phyloP scores from a whole-genome alignment of 768 basidiomycete species.

The Harrya chromipes region DNA sequence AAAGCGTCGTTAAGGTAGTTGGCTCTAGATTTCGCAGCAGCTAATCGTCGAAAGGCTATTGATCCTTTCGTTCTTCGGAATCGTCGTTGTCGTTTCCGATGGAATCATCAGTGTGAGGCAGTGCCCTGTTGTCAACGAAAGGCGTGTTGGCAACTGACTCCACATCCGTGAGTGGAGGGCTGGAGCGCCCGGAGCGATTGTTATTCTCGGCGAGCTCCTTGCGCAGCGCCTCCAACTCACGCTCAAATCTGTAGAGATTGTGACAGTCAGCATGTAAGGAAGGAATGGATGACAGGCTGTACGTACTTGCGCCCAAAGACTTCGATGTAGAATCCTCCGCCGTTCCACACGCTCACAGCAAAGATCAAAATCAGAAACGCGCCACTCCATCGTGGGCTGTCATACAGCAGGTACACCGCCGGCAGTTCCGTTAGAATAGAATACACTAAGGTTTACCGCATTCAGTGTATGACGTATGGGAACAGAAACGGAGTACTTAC shows the following conservation, averaged over 20 bases:
- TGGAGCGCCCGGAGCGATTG: constrained; percentile 52
- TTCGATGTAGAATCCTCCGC: constrained; percentile 93
- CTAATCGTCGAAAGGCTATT: constrained; percentile 16
- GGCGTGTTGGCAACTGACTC: constrained; percentile 39
- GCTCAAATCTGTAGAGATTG: constrained; percentile 66
- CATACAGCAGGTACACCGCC: constrained; percentile 79
- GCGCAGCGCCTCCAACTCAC: constrained; percentile 84
- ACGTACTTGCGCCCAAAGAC: constrained; percentile 95
- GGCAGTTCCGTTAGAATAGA: constrained; percentile 83
- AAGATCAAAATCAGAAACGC: constrained; percentile 79
- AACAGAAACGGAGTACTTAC: constrained; percentile 39
- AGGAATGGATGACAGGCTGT: not conserved
- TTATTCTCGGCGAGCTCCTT: constrained; percentile 81
- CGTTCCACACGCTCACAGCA: constrained; percentile 91
- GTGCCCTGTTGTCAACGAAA: constrained; percentile 18
- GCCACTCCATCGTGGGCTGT: constrained; percentile 74
- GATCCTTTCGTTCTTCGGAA: constrained; percentile 28
- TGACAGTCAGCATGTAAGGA: constrained; percentile 4
- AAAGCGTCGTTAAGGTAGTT: constrained; percentile 16
- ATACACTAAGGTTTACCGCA: constrained; percentile 53
- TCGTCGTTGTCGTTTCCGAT: constrained; percentile 7
- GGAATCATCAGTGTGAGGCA: constrained; percentile 22
- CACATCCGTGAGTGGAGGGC: constrained; percentile 47
- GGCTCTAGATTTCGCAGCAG: constrained; percentile 5
- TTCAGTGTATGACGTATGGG: not conserved